These are phyloP conservation scores for Orychophragmus violaceus DNA, from an alignment of 345 rosid species.

Conservation along the genomic window DNA sequence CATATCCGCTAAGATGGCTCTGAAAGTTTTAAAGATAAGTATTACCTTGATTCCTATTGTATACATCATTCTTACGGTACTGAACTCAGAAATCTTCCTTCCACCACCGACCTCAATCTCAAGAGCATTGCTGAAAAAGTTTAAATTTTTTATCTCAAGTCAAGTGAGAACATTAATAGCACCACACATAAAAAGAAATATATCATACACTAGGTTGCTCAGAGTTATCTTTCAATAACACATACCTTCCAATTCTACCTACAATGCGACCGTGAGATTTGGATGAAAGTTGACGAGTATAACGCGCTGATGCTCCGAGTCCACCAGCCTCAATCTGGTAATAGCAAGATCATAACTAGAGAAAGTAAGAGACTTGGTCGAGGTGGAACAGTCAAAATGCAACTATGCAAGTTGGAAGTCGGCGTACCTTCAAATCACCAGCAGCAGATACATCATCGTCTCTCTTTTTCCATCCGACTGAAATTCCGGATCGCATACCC, in stretches of 20 bases:
- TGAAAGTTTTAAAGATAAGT: not conserved
- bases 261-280: slow-evolving; percentile 82
- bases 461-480: slow-evolving; percentile 82
- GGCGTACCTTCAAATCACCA: slow-evolving; percentile 66
- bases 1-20: not conserved
- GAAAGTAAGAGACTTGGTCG: not conserved
- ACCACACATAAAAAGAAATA: not conserved
- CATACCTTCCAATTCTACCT: slow-evolving; percentile 77
- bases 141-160: slow-evolving; percentile 41
- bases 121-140: slow-evolving; percentile 57
- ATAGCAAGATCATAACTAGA: slow-evolving; percentile 6
- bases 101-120: slow-evolving; percentile 95
- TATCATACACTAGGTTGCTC: not conserved
- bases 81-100: slow-evolving; percentile 79
- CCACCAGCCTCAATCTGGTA: slow-evolving; percentile 68
- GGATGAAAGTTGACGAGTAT: slow-evolving; percentile 60
- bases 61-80: slow-evolving; percentile 73
- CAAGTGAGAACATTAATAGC: not conserved
- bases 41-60: slow-evolving; percentile 85
- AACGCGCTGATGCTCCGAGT: slow-evolving; percentile 74
- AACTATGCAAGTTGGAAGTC: not conserved
- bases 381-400: not conserved
- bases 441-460: slow-evolving; percentile 69
- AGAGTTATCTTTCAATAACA: not conserved
- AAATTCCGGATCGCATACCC: slow-evolving; percentile 70